Evolutionary conservation across 768 basidiomycete genomes (phyloP), one percentile per base, ranked within the genome.

Genomic region (Lactifluus piperatus): DNA sequence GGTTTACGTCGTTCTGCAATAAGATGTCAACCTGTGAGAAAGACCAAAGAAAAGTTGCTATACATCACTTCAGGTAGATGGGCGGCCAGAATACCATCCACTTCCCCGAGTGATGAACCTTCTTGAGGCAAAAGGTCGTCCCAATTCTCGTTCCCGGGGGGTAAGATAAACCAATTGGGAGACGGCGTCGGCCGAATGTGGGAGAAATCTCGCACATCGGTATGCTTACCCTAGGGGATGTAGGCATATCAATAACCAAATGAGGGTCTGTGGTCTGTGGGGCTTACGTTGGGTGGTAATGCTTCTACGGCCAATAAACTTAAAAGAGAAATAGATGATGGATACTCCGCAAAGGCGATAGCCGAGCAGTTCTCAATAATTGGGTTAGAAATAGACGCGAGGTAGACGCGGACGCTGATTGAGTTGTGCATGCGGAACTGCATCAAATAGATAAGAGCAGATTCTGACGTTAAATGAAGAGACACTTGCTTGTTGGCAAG

Each of bases 361-460:
- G 65, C 64, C 0, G 73, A 73, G 65, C 84, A 92, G 62, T 85
- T 76, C 67, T 95, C 93, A 45, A 94, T 91, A 70, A 91, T 77
- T 1, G 92, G 91, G 46, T 84, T 82, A 4, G 90, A 91, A 4
- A 72, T 67, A 11, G 84, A 81, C 5, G 79, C 73, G 2, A 94
- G 77, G 65, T 86, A 84, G 2, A 92, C 79, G 51, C 83, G 81
- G 0, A 85, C 80, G 9, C 74, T 60, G 0, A 68, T 75, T 1
- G 92, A 91, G 20, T 79, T 76, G 69, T 94, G 93, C 81, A 95
- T 92, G 45, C 93, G 84, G 68, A 93, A 92, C 93, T 95, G 68
- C 16, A 51, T 20, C 43, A 45, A 22, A 54, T 47, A 16, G 24
- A 29, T 52, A 29, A 55, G 44, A 29, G 32, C 11, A 24, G 5